Base-by-base conservation (phyloP, 2,329 filamentous ascomycete genomes). In the Penicillium verrucosum region DNA sequence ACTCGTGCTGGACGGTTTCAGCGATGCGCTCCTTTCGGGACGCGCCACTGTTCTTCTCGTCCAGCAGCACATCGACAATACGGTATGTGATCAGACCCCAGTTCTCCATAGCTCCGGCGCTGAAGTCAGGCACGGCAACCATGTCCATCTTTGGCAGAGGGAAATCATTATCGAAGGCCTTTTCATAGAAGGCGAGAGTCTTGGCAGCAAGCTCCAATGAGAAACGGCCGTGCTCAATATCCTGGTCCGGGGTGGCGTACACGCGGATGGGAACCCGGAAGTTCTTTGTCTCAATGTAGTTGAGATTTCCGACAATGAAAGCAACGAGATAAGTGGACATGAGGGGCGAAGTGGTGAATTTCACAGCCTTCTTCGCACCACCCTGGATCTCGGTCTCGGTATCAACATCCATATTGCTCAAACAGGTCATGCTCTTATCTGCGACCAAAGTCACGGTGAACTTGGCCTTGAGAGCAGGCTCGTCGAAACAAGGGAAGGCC, bases 261-360 rank as follows among this genome's bases (percentile, higher is more conserved):
- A 97, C 92, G 64, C 93, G 85, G 62, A 97, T 88, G 12, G 93
- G 93, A 5, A 97, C 86, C 55, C 93, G 87, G 83, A 97, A 97
- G 57, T 87, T 85, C 63, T 90, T 92, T 14, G 90, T 94, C 80
- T 97, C 92, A 65, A 96, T 91, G 70, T 92, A 91, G 73, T 96
- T 93, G 65, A 97, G 87, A 73, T 97, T 91, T 63, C 92, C 92
- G 56, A 97, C 86, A 65, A 97, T 90, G 73, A 97, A 97, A 11
- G 93, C 93, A 51, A 97, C 78, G 25, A 97, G 86, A 74, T 97
- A 97, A 4, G 93, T 97, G 6, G 93, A 97, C 93, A 97, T 97
- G 65, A 89, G 82, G 2, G 93, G 93, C 1, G 91, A 93, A 70
- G 88, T 90, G 80, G 91, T 93, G 82, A 97, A 97, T 61, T 87